Evolutionary conservation across 2,329 filamentous ascomycete species (phyloP), one percentile per base, ranked within the genome.

Genomic region (Malbranchea zuffiana): DNA sequence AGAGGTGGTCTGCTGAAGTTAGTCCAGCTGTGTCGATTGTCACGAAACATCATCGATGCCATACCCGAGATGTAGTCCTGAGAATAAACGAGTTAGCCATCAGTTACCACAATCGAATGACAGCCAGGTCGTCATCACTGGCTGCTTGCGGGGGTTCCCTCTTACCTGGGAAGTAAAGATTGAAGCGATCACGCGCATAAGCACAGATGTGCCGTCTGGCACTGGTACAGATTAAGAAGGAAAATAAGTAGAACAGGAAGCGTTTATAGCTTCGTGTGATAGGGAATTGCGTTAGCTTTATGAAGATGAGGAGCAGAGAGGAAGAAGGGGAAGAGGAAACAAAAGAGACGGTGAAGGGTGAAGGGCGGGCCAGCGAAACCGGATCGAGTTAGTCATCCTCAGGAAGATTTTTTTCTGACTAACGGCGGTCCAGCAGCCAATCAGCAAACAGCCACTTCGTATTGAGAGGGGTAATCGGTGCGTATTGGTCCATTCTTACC

Each of bases 141-240:
- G 36, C 8, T 15, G n/a, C 23, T 17, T 23, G 7, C 19, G 11
- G 21, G 25, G 29, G 23, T 30, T 7, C 21, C n/a, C 33, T 62
- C 71, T 45, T 79, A 84, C 81, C 77, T 87, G 82, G 67, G 81
- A 87, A 68, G 82, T 87, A 71, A 85, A 87, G 64, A 80, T 74
- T 65, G 82, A 84, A 67, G 74, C 72, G 74, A 79, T 78, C 71
- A 80, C 80, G 80, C 78, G 81, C 81, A 86, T 86, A 80, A 79
- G 78, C 72, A 77, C 80, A 70, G 71, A 48, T 58, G 55, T 57
- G 49, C 50, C 47, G 47, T 44, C 52, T 54, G 55, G 60, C 59
- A 59, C 53, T 55, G 39, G 40, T 33, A 37, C 37, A 40, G n/a
- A 24, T 28, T 41, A 38, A 39, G 39, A 32, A 27, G 37, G 26